Evolutionary conservation across 1,284 basidiomycete genomes (phyloP).

Genomic region (Golubevia sp.): DNA sequence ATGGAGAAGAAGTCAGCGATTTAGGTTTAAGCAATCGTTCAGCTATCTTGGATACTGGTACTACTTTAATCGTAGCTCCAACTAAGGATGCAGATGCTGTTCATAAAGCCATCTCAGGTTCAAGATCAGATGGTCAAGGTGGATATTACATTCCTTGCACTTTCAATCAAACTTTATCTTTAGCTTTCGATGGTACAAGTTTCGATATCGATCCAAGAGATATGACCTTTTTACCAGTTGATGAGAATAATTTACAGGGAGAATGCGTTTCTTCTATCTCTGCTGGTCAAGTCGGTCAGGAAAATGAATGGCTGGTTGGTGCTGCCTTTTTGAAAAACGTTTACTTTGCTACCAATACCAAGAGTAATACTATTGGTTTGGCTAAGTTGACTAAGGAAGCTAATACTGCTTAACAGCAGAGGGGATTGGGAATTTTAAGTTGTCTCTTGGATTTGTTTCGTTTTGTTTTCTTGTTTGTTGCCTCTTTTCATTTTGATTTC

Average conservation of each 20-base stretch:
- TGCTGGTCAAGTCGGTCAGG: conserved; percentile 65
- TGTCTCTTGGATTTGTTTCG: too few species aligned
- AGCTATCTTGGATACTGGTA: conserved; percentile 60
- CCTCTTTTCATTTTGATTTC: too few species aligned
- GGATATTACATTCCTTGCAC: conserved; percentile 60
- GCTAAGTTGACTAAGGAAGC: conserved; percentile 64
- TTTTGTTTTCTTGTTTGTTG: too few species aligned
- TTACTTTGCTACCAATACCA: conserved; percentile 72
- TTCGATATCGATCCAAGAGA: conserved; percentile 65
- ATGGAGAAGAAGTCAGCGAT: conserved; percentile 8
- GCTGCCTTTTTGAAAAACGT: conserved; percentile 61
- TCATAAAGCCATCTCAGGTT: conserved; percentile 47
- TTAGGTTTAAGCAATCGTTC: conserved; percentile 12
- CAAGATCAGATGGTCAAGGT: conserved; percentile 52
- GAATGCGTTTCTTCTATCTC: conserved; percentile 77
- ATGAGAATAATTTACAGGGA: conserved; percentile 70
- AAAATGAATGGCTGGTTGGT: conserved; percentile 72
- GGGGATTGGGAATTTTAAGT: too few species aligned
- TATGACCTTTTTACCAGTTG: conserved; percentile 72
- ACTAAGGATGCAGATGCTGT: conserved; percentile 44
- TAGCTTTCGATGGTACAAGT: conserved; percentile 43
- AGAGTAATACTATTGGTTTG: conserved; percentile 73
- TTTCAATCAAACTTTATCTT: conserved; percentile 28
- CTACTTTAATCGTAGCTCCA: conserved; percentile 58
- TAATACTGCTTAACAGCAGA: too few species aligned